phyloP scores from a whole-genome alignment of 2,329 filamentous ascomycete genomes.

The Neospermospora avenae region DNA sequence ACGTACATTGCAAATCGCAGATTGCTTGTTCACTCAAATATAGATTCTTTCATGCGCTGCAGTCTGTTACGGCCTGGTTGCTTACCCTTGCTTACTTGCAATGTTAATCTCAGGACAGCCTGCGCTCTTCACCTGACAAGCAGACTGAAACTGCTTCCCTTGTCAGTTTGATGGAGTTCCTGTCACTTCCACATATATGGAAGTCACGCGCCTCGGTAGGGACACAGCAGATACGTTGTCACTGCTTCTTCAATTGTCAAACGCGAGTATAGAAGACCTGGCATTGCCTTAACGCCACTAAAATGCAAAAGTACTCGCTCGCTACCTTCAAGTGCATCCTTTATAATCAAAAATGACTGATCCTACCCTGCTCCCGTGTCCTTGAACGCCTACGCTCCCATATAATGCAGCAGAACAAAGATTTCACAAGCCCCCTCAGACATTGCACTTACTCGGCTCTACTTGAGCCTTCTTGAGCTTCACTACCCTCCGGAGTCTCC shows the following conservation, averaged over 20 bases:
- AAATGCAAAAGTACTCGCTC: constrained; percentile 1
- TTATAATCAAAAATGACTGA: neutral
- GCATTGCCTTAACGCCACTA: neutral
- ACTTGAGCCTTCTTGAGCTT: neutral
- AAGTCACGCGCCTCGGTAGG: too few species aligned
- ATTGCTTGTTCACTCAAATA: neutral
- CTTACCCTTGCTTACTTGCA: too few species aligned
- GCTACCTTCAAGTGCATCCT: neutral
- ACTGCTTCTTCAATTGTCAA: too few species aligned
- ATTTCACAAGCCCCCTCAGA: neutral
- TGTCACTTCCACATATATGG: too few species aligned
- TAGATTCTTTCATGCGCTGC: neutral
- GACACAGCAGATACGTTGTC: too few species aligned
- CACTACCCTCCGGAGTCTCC: constrained; percentile 4
- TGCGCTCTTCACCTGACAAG: too few species aligned
- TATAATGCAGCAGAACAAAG: neutral
- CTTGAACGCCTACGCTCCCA: neutral
- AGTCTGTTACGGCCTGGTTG: too few species aligned
- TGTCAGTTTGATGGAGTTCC: too few species aligned
- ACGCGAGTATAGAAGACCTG: too few species aligned
- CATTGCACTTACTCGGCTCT: neutral
- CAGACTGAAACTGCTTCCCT: too few species aligned
- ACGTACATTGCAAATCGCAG: neutral
- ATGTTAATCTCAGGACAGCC: too few species aligned
- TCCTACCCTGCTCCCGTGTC: neutral